Percentiles rank a stretch among this genome's conserved stretches.
These are phyloP conservation scores for Daldinia childiae DNA, from an alignment of 495 filamentous ascomycete genomes.

Conservation along the genomic window DNA sequence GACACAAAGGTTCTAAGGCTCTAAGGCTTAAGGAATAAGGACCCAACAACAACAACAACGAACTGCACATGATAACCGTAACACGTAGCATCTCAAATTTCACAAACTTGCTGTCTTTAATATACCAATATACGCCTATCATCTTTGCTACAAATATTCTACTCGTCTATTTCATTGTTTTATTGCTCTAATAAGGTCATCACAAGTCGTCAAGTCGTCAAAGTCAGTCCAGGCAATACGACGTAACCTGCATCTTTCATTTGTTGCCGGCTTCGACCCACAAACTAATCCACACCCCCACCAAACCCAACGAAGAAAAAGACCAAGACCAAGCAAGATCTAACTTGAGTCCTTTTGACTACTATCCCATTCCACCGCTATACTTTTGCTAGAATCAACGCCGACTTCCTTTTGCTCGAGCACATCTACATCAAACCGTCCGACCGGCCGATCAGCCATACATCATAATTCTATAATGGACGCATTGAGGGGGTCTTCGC, in stretches of 20 bases:
- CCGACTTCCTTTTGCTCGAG: constrained; percentile 4
- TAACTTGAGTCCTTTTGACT: constrained; percentile 19
- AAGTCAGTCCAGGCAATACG: constrained; percentile 15
- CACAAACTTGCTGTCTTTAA: background rate
- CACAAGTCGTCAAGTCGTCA: constrained; percentile 16
- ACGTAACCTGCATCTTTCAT: constrained; percentile 39
- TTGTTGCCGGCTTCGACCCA: constrained; percentile 37
- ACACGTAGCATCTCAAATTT: constrained; percentile 15
- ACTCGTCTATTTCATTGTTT: background rate
- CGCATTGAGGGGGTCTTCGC: constrained; percentile 45
- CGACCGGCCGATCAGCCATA: background rate
- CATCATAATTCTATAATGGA: constrained; percentile 36
- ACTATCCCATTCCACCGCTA: constrained; percentile 17
- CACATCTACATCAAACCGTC: background rate
- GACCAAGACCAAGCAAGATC: constrained; percentile 21
- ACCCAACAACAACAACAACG: constrained; percentile 6
- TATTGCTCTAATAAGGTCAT: constrained; percentile 19
- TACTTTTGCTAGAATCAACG: background rate
- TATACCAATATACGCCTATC: background rate
- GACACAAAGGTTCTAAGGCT: constrained; percentile 9
- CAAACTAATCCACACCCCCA: constrained; percentile 39
- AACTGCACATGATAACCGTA: background rate
- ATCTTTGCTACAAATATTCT: background rate
- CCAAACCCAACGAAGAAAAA: constrained; percentile 39
- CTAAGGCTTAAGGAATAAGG: constrained; percentile 5